Evolutionary conservation across 805 yeast genomes (phyloP).

Genomic region (Metschnikowia matae): DNA sequence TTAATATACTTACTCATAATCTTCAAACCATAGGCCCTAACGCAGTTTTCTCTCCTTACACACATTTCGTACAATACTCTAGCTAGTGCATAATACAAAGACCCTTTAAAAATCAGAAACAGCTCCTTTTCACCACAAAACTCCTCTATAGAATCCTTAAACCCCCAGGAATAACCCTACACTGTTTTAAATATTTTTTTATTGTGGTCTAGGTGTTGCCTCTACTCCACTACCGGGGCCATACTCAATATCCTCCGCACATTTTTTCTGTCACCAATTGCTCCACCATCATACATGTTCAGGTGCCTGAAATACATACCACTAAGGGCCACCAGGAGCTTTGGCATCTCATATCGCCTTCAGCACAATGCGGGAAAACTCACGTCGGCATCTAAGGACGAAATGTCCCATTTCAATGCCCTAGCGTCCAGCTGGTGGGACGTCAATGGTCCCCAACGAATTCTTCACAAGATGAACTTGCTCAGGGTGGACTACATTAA

Average conservation of each 20-base stretch:
- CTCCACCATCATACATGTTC: slow-evolving; percentile 6
- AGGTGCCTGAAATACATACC: slow-evolving; percentile 7
- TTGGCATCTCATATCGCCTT: slow-evolving; percentile 3
- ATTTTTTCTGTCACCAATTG: slow-evolving; percentile 1
- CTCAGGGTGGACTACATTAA: slow-evolving; percentile 83
- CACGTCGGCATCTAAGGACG: slow-evolving; percentile 52
- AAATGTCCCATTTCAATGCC: slow-evolving; percentile 75
- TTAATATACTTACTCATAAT: too few species aligned
- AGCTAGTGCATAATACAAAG: not conserved
- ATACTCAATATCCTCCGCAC: slow-evolving; percentile 3
- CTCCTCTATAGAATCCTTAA: not conserved
- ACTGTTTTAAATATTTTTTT: too few species aligned
- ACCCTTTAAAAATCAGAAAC: not conserved
- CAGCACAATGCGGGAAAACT: slow-evolving; percentile 9
- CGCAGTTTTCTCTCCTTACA: not conserved
- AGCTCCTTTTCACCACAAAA: not conserved
- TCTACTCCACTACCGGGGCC: not conserved
- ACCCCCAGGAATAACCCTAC: not conserved
- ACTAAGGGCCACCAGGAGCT: slow-evolving; percentile 4
- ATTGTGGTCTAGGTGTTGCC: not conserved
- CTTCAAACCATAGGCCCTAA: too few species aligned
- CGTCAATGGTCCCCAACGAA: slow-evolving; percentile 85
- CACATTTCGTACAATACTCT: not conserved
- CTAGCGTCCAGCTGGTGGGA: slow-evolving; percentile 99
- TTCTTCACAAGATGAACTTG: slow-evolving; percentile 90